phyloP scores from a whole-genome alignment of 192 early-diverging fungal genomes.

The Haplosporangium gracile region DNA sequence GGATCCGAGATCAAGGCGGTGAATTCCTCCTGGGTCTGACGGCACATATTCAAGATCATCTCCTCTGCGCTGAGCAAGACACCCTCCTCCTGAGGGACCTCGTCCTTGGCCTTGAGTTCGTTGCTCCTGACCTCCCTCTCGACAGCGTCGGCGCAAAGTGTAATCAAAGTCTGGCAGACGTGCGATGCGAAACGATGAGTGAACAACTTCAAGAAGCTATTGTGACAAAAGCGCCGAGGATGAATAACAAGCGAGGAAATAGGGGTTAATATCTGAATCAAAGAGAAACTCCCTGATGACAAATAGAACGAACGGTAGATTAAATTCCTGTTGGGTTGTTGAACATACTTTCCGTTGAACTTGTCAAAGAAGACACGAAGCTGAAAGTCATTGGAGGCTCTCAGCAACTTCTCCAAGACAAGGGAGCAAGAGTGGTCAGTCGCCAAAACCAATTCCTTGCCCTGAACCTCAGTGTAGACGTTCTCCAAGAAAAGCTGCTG shows the following conservation, averaged over 20 bases:
- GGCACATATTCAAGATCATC: constrained; percentile 71
- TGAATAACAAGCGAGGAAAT: not conserved
- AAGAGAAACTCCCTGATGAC: not conserved
- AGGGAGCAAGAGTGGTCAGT: constrained; percentile 83
- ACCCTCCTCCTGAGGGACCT: constrained; percentile 53
- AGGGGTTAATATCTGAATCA: not conserved
- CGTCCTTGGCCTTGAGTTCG: constrained; percentile 35
- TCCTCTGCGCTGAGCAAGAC: constrained; percentile 78
- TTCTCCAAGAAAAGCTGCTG: constrained; percentile 81
- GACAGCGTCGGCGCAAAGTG: constrained; percentile 76
- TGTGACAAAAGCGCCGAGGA: not conserved
- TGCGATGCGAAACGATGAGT: constrained; percentile 91
- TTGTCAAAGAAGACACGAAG: constrained; percentile 77
- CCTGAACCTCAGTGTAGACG: constrained; percentile 81
- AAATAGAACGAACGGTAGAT: no score
- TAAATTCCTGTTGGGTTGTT: not conserved
- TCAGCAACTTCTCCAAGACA: constrained; percentile 84
- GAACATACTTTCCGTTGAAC: constrained; percentile 67
- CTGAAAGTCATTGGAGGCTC: constrained; percentile 78
- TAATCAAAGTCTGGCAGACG: constrained; percentile 86
- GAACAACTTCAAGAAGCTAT: constrained; percentile 72
- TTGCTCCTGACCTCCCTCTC: constrained; percentile 78
- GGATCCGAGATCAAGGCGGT: constrained; percentile 76
- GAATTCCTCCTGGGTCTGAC: constrained; percentile 61
- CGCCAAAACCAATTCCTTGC: constrained; percentile 79